Evolutionary conservation across 2,329 filamentous ascomycete genomes (phyloP), one percentile per base, ranked within the genome.

Genomic region (Trichophyton simii): DNA sequence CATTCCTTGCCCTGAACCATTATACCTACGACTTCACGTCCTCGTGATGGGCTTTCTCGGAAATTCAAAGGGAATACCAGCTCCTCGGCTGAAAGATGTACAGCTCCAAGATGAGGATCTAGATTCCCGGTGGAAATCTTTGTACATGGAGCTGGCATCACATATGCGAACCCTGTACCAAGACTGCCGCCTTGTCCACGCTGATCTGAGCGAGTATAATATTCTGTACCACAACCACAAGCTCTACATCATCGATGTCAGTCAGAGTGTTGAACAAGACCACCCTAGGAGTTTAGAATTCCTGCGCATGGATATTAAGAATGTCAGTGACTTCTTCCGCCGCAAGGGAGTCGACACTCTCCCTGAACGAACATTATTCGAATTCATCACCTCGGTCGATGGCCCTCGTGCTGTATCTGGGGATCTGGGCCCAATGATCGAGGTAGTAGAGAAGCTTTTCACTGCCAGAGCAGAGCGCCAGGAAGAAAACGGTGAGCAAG

Each of bases 171-270:
- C 86, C 62, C 87, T 99, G 80, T 97, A 96, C 76, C 91, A 96
- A 72, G 85, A 87, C 46, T 99, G 94, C 75, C 84, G 83, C 60
- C 84, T 99, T 6, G 92, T 99, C 0, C 94, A 99, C 72, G 94
- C 91, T 58, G 94, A 99, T 83, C 73, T 99, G 72, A 95, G 89
- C 79, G 94, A 99, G 80, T 99, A 99, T 83, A 99, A 99, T 71
- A 84, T 97, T 59, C 82, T 99, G 20, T 99, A 95, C 77, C 82
- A 96, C 77, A 82, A 90, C 61, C 80, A 83, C 62, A 84, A 83
- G 68, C 83, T 96, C 0, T 96, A 89, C 79, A 87, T 99, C 69
- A 99, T 99, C 73, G 94, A 99, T 75, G 94, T 99, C 50, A 96
- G 90, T 61, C 94, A 99, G 77, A 94, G 88, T 70, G 94, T 99